Evolutionary conservation across 305 asterid genomes (phyloP).

Genomic region (Rubia peregrina): DNA sequence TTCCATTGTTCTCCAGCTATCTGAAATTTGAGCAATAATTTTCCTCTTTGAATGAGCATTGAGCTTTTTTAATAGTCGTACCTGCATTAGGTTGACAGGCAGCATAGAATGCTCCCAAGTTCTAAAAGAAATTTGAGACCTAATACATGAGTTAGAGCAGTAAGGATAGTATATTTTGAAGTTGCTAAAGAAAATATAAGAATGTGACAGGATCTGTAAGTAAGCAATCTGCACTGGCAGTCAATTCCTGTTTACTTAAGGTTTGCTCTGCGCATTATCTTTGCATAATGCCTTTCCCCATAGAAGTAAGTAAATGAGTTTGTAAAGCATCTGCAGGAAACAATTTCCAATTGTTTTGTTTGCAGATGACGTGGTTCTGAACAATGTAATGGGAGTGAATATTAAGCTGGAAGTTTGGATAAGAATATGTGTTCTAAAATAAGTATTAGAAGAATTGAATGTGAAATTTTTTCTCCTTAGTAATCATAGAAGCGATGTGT

Average conservation of each 20-base stretch:
- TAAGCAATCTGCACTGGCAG: background rate
- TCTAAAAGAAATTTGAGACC: background rate
- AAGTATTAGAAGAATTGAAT: background rate
- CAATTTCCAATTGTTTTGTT: background rate
- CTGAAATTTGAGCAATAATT: background rate
- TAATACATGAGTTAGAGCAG: too few relatives aligned
- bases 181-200: too few relatives aligned
- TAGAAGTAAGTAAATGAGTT: background rate
- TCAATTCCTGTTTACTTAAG: background rate
- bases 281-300: too few relatives aligned
- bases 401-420: background rate
- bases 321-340: background rate
- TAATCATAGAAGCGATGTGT: background rate
- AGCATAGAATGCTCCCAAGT: background rate
- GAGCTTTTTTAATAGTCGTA: background rate
- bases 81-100: background rate
- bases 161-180: too few relatives aligned
- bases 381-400: background rate
- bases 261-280: background rate
- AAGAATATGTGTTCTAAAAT: too few relatives aligned
- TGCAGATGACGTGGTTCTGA: background rate
- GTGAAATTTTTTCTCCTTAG: too few relatives aligned
- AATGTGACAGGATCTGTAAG: too few relatives aligned
- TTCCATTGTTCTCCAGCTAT: background rate
- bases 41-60: background rate